Base-by-base conservation (phyloP, 1,284 basidiomycete genomes). In the Cryptococcus sp. region DNA sequence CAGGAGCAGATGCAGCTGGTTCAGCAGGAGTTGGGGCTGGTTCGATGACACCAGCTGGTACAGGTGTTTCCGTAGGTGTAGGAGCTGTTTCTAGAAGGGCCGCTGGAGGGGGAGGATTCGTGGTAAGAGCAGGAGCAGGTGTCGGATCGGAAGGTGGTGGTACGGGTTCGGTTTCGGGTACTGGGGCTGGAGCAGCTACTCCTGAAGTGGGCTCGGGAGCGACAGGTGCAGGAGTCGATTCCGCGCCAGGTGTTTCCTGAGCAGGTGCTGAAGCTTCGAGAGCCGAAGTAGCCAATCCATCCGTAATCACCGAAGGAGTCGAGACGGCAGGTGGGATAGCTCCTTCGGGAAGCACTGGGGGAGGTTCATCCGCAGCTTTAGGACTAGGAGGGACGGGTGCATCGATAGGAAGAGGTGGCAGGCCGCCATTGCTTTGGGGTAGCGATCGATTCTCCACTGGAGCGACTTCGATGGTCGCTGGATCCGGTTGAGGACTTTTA, bases 311-410 rank as follows among this genome's bases (percentile, higher is more conserved):
- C 4, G 54, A 57, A 7, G 67, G 65, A 2, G 65, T 66, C 2
- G 65, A 52, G 5, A 67, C 63, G 13, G 61, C 62, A 11, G 63
- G 55, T n/a, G 64, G 67, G 19, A 67, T 67, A 16, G 56, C 50
- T 32, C 50, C 59, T 24, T 60, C 22, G 0, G 59, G 53, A 3
- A 64, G 52, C 3, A 46, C 25, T 10, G 65, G 65, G 14, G 60
- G 62, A 13, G 57, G 44, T 52, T 69, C 67, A 44, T 67, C 68
- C 14, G 49, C 53, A 7, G 61, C 59, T 21, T 51, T 23, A 11
- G 61, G 63, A 22, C 63, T 56, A 19, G 65, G 58, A 0, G 63
- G 63, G 16, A 64, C 60, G 10, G 64, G 57, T 9, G 65, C 65
- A 43, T 66, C 60, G 16, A 45, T 48, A 21, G 68, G 63, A 7